These are phyloP conservation scores for Clavaria fumosa DNA, from an alignment of 768 basidiomycete genomes.

Conservation along the genomic window DNA sequence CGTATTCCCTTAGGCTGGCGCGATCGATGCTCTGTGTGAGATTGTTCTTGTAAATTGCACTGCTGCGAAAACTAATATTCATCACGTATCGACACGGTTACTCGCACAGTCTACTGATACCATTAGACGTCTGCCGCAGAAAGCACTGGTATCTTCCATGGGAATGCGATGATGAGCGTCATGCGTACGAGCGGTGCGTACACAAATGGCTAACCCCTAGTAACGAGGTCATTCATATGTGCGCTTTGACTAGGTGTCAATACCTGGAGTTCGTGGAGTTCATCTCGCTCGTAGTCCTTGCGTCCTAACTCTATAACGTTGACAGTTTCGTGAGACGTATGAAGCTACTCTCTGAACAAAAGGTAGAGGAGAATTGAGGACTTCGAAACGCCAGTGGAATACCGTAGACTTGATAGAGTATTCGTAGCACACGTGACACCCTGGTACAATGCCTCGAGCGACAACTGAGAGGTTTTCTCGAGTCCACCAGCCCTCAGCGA, in stretches of 20 bases:
- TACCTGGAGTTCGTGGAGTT: constrained; percentile 84
- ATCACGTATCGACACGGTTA: constrained; percentile 4
- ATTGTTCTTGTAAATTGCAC: constrained; percentile 20
- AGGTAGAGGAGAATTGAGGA: background rate
- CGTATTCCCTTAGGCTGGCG: constrained; percentile 71
- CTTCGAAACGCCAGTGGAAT: too few relatives aligned
- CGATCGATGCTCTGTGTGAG: constrained; percentile 86
- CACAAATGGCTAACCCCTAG: background rate
- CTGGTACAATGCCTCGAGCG: constrained; percentile 54
- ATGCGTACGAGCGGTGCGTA: constrained; percentile 72
- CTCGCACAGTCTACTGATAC: constrained; percentile 55
- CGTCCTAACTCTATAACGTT: constrained; percentile 1
- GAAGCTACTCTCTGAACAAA: constrained; percentile 44
- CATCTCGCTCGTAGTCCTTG: constrained; percentile 4
- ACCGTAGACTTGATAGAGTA: too few relatives aligned
- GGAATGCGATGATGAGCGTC: constrained; percentile 84
- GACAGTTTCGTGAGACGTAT: constrained; percentile 74
- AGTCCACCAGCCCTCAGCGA: constrained; percentile 47
- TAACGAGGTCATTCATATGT: constrained; percentile 3
- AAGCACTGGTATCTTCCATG: constrained; percentile 71
- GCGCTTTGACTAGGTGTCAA: constrained; percentile 50
- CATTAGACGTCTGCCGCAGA: constrained; percentile 75
- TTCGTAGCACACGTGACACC: too few relatives aligned
- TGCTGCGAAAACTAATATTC: too few relatives aligned
- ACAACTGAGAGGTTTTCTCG: constrained; percentile 59